A percentile compares a stretch with the other conserved stretches of the same genome.
phyloP scores from a whole-genome alignment of 805 yeast species.

The Priceomyces melissophilus region DNA sequence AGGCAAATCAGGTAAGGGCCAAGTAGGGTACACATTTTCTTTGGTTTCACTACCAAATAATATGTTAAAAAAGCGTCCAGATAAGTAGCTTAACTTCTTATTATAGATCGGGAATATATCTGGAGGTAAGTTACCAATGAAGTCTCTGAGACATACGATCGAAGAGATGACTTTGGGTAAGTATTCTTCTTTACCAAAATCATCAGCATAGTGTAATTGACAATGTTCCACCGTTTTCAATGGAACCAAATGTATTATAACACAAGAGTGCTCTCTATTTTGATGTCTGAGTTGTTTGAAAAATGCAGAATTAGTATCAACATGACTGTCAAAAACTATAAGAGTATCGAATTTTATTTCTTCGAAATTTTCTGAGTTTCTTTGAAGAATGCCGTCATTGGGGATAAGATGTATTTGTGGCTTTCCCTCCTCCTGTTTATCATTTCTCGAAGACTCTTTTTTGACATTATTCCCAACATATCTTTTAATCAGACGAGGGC shows the following conservation, averaged over 20 bases:
- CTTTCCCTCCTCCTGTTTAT: conserved; percentile 4
- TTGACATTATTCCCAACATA: conserved; percentile 61
- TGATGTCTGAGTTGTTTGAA: conserved; percentile 25
- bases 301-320: conserved; percentile 39
- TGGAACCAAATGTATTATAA: conserved; percentile 68
- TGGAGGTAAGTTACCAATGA: conserved; percentile 78
- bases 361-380: conserved; percentile 21
- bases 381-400: conserved; percentile 21
- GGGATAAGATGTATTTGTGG: conserved; percentile 44
- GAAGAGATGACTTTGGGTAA: conserved; percentile 75
- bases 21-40: conserved; percentile 34
- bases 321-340: conserved; percentile 61
- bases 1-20: conserved; percentile 81
- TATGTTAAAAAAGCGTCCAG: conserved; percentile 54
- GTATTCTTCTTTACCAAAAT: conserved; percentile 29
- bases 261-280: conserved; percentile 36
- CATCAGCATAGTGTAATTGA: conserved; percentile 42
- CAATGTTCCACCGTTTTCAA: conserved; percentile 84
- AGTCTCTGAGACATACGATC: conserved; percentile 74
- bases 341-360: conserved; percentile 51
- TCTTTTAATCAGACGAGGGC: conserved; percentile 48
- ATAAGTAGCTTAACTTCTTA: conserved; percentile 59
- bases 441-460: conserved; percentile 32
- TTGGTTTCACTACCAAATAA: conserved; percentile 15
- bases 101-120: conserved; percentile 73